Percentiles rank a stretch among this genome's conserved stretches.
Conservation (phyloP, 768 basidiomycete species). For the Tylopilus balloui region DNA sequence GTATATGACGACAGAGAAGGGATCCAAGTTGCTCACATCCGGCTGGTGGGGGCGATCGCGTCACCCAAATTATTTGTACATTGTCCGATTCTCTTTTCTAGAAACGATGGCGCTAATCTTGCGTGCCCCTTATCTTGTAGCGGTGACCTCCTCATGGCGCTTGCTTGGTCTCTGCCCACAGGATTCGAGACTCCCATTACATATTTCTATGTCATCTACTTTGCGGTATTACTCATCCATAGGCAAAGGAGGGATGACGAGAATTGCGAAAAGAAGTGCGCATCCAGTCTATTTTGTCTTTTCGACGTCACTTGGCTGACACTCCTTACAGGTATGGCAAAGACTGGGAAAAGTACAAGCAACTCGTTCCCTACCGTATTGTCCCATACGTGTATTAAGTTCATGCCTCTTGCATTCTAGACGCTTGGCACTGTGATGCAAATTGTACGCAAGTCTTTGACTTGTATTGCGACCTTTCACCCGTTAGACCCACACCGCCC, state of each 20-base stretch:
- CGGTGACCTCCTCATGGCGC: conserved; percentile 83
- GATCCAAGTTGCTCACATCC: conserved; percentile 86
- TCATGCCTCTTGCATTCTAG: not conserved
- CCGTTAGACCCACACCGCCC: not conserved
- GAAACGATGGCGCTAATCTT: not conserved
- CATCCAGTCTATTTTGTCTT: not conserved
- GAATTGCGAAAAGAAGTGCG: conserved; percentile 82
- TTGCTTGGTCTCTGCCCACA: conserved; percentile 92
- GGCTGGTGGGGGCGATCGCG: conserved; percentile 97
- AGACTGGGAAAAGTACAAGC: conserved; percentile 90
- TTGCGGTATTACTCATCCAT: conserved; percentile 84
- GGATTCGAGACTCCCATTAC: conserved; percentile 91
- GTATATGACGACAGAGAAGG: conserved; percentile 76
- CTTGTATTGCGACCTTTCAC: not conserved
- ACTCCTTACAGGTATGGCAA: conserved; percentile 67
- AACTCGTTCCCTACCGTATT: conserved; percentile 80
- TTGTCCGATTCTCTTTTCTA: not conserved
- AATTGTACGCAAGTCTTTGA: not conserved
- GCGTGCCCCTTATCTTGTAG: conserved; percentile 32
- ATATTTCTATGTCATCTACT: conserved; percentile 92
- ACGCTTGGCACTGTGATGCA: not conserved
- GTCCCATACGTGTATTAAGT: conserved; percentile 74
- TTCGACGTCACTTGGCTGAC: not conserved
- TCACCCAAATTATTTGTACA: conserved; percentile 88
- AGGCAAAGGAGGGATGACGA: conserved; percentile 90